Evolutionary conservation across 2,329 filamentous ascomycete genomes (phyloP).

Genomic region (Orbilia brochopaga): DNA sequence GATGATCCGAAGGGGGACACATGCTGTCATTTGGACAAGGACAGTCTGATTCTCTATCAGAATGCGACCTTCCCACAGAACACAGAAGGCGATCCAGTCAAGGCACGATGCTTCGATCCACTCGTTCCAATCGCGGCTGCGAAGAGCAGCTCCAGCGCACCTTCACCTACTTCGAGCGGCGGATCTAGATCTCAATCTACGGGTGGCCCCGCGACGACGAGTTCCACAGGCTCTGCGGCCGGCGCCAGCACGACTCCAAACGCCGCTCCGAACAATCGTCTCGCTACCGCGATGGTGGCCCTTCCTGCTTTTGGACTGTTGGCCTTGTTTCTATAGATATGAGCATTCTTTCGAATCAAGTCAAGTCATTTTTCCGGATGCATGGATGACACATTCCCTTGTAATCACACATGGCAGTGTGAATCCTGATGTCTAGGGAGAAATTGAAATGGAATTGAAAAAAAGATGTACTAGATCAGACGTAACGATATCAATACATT

Average conservation of each 20-base stretch:
- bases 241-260: constrained; percentile 7
- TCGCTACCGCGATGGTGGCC: constrained; percentile 2
- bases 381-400: too few species aligned
- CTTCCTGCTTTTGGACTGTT: constrained; percentile 11
- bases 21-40: constrained; percentile 21
- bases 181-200: constrained; percentile 3
- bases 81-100: constrained; percentile 10
- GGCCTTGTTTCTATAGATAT: too few species aligned
- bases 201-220: constrained; percentile 7
- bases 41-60: constrained; percentile 8
- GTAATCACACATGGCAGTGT: too few species aligned
- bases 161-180: not conserved
- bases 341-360: too few species aligned
- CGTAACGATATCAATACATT: too few species aligned
- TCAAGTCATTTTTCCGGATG: too few species aligned
- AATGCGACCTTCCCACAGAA: not conserved
- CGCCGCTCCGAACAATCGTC: constrained; percentile 12
- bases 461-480: too few species aligned
- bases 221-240: not conserved
- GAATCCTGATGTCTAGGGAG: too few species aligned
- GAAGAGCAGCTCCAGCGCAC: not conserved
- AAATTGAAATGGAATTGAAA: too few species aligned
- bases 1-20: constrained; percentile 1
- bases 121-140: constrained; percentile 13
- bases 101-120: constrained; percentile 23